Evolutionary conservation across 306 rosid species (phyloP), one percentile per base, ranked within the genome.

Genomic region (Spatholobus suberectus): DNA sequence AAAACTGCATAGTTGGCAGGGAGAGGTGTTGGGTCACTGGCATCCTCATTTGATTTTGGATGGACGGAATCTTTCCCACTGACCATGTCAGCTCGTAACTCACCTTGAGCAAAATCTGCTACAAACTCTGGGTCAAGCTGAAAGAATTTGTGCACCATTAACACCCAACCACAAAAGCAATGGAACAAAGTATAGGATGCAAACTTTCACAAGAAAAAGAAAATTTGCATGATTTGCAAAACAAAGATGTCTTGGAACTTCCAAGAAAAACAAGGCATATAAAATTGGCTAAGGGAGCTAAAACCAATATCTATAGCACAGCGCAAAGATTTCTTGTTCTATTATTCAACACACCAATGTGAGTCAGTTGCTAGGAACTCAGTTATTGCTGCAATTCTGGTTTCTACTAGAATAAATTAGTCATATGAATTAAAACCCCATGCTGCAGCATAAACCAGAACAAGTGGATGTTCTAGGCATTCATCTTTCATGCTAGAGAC

Each of bases 91-190:
- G 82, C 90, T 87, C 77, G 86, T 80, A 95, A 88, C 77, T 91
- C 94, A 1, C 98, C 99, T 75, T 84, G 87, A 40, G 94, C 85
- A 81, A 93, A 89, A 88, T 89, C 91, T 54, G 89, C 89, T 57
- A 77, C 84, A 34, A 89, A 93, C 40, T 91, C 89, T n/a, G 92
- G 91, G 61, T 92, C 94, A 85, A 90, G 80, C 99, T 96, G 99
- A 90, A 85, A 75, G 69, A 65, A 77, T n/a, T 67, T 57, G 73
- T 78, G 52, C 85, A 78, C 81, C 26, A 55, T 89, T 57, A 86
- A 75, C 66, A 76, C 55, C 26, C 18, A 85, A 75, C 62, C 17
- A 54, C 47, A 40, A 62, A 29, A 41, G 24, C 68, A 58, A 37
- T 15, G 70, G 24, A 49, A 18, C 37, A 65, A 66, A 23, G 58